These are phyloP conservation scores for Hypoxylon sp. DNA, from an alignment of 2,329 filamentous ascomycete species.

Conservation along the genomic window DNA sequence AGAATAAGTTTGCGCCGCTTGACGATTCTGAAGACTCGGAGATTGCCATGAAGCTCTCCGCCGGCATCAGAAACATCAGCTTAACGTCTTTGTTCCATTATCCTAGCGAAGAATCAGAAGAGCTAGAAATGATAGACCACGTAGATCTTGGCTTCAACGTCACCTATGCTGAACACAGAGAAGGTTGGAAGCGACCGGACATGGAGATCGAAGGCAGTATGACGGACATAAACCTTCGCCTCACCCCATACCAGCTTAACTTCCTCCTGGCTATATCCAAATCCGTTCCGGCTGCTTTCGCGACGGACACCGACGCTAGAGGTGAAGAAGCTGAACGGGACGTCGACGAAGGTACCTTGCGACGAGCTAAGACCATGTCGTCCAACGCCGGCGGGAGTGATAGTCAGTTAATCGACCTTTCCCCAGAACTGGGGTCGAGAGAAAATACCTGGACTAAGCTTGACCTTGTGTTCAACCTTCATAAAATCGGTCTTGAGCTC, in stretches of 20 bases:
- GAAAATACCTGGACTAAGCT: constrained; percentile 88
- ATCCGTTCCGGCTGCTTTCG: constrained; percentile 87
- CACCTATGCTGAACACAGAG: constrained; percentile 86
- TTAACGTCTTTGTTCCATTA: constrained; percentile 92
- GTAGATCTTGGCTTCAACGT: constrained; percentile 94
- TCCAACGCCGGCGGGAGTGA: constrained; percentile 49
- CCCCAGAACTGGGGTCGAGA: constrained; percentile 74
- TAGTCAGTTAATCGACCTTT: constrained; percentile 60
- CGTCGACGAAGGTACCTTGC: constrained; percentile 65
- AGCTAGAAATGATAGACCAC: constrained; percentile 95
- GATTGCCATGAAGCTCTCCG: constrained; percentile 86
- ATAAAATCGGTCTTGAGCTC: constrained; percentile 87
- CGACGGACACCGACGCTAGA: constrained; percentile 73
- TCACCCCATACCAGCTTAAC: constrained; percentile 91
- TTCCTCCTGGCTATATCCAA: constrained; percentile 87
- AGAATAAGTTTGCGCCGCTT: constrained; percentile 88
- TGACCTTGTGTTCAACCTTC: constrained; percentile 88
- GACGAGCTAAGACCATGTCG: constrained; percentile 57
- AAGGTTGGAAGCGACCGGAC: constrained; percentile 81
- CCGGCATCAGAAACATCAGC: constrained; percentile 90
- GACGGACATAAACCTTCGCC: constrained; percentile 88
- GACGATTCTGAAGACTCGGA: constrained; percentile 77
- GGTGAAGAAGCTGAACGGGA: constrained; percentile 79
- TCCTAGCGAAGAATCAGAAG: constrained; percentile 73
- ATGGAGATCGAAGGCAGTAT: constrained; percentile 90